Conservation (phyloP, 2,329 filamentous ascomycete species). For the Emmonsiellopsis sp. region DNA sequence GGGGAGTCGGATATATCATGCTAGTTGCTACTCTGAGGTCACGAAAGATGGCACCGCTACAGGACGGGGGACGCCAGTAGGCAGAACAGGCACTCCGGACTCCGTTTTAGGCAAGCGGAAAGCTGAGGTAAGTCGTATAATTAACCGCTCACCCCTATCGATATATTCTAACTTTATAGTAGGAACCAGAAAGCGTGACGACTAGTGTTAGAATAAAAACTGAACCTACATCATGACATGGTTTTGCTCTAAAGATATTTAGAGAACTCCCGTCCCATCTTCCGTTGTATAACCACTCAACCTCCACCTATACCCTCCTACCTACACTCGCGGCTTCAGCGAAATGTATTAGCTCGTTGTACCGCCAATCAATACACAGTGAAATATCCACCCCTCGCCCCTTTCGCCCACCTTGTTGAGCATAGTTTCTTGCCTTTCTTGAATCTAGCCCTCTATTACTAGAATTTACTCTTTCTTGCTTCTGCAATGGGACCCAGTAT, state of each 20-base stretch:
- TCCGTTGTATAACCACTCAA: not conserved
- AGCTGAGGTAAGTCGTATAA: constrained; percentile 46
- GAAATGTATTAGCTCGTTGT: not conserved
- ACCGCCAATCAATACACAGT: not conserved
- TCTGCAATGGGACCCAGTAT: no score
- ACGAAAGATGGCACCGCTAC: constrained; percentile 49
- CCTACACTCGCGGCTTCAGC: not conserved
- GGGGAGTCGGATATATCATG: constrained; percentile 75
- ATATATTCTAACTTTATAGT: constrained; percentile 4
- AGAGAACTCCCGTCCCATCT: not conserved
- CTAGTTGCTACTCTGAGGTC: constrained; percentile 77
- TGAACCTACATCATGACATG: constrained; percentile 23
- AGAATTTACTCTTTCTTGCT: no score
- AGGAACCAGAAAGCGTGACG: constrained; percentile 5
- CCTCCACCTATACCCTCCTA: not conserved
- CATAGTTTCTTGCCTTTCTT: no score
- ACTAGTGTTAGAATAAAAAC: constrained; percentile 30
- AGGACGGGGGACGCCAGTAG: constrained; percentile 16
- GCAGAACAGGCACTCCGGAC: constrained; percentile 44
- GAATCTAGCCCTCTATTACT: no score
- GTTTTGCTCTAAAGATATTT: not conserved
- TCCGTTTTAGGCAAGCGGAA: constrained; percentile 65
- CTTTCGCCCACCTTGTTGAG: no score
- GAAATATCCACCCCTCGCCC: no score
- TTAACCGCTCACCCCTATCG: not conserved